A percentile compares a stretch with the other conserved stretches of the same genome.
Conservation (phyloP, 2,329 filamentous ascomycete genomes). For the Fusarium albidum region DNA sequence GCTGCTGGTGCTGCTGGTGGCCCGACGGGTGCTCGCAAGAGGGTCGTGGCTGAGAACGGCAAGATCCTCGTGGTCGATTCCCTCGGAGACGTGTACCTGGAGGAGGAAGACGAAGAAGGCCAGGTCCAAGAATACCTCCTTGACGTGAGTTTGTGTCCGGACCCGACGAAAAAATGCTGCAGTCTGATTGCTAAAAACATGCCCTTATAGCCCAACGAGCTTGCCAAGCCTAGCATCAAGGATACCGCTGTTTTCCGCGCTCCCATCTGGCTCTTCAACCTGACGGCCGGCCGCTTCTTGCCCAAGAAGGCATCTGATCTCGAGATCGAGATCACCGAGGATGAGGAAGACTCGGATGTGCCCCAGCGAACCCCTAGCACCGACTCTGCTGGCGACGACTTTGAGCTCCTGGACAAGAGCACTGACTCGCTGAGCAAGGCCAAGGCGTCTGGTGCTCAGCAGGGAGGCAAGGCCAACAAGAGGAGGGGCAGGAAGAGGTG, state of each 20-base stretch:
- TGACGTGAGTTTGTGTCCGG: slow-evolving; percentile 72
- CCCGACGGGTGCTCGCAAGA: slow-evolving; percentile 81
- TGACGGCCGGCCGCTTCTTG: slow-evolving; percentile 61
- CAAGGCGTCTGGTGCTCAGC: slow-evolving; percentile 59
- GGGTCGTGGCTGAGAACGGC: slow-evolving; percentile 92
- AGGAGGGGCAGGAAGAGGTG: slow-evolving; percentile 64
- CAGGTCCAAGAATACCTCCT: slow-evolving; percentile 84
- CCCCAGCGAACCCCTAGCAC: slow-evolving; percentile 62
- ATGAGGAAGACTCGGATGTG: slow-evolving; percentile 57
- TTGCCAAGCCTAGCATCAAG: slow-evolving; percentile 76
- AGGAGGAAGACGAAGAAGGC: slow-evolving; percentile 89
- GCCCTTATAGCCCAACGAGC: slow-evolving; percentile 78
- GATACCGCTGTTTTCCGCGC: slow-evolving; percentile 86
- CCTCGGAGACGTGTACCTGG: slow-evolving; percentile 91
- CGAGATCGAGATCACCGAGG: slow-evolving; percentile 50
- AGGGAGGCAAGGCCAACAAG: slow-evolving; percentile 58
- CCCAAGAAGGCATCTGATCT: slow-evolving; percentile 47
- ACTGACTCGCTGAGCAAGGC: slow-evolving; percentile 61
- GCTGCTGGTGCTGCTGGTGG: too few species aligned
- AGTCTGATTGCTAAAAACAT: slow-evolving; percentile 32
- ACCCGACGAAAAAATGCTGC: not conserved
- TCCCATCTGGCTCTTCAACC: slow-evolving; percentile 75
- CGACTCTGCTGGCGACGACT: slow-evolving; percentile 67
- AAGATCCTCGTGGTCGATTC: slow-evolving; percentile 95
- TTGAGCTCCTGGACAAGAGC: slow-evolving; percentile 70